These are phyloP conservation scores for Lactarius deliciosus DNA, from an alignment of 768 basidiomycete species.

Conservation along the genomic window DNA sequence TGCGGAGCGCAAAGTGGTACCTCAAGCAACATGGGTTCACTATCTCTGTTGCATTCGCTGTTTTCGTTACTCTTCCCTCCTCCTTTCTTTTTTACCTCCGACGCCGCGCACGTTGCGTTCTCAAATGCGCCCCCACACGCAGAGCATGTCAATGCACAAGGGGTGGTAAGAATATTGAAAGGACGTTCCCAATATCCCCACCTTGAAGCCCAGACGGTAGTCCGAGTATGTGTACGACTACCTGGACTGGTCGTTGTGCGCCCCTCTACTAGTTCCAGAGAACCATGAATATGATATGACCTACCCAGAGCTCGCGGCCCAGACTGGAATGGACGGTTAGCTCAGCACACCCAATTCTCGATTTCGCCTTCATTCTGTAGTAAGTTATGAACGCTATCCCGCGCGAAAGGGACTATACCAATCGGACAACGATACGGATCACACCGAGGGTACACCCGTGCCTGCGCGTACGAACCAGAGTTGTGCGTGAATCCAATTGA, in stretches of 20 bases:
- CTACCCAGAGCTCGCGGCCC: background rate
- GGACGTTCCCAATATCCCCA: background rate
- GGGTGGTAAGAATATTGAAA: background rate
- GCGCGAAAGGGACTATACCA: background rate
- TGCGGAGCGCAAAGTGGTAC: slow-evolving; percentile 16
- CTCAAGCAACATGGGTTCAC: slow-evolving; percentile 25
- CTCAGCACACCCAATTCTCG: no score
- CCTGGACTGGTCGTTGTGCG: background rate
- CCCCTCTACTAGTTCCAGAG: background rate
- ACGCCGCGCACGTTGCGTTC: background rate
- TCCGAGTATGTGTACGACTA: background rate
- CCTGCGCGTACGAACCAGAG: background rate
- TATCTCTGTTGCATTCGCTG: slow-evolving; percentile 5
- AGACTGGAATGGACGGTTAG: background rate
- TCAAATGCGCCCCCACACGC: background rate
- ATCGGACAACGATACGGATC: background rate
- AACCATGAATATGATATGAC: no score
- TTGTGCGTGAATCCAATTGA: background rate
- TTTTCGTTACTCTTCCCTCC: background rate
- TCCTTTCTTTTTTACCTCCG: background rate
- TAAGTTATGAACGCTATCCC: no score
- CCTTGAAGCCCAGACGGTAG: background rate
- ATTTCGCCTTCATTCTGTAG: no score
- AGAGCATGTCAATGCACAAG: background rate
- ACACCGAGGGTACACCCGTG: background rate